Percentiles rank a stretch among this genome's conserved stretches.
These are phyloP conservation scores for Pseudogymnoascus sp. DNA, from an alignment of 2,329 filamentous ascomycete genomes.

Conservation along the genomic window DNA sequence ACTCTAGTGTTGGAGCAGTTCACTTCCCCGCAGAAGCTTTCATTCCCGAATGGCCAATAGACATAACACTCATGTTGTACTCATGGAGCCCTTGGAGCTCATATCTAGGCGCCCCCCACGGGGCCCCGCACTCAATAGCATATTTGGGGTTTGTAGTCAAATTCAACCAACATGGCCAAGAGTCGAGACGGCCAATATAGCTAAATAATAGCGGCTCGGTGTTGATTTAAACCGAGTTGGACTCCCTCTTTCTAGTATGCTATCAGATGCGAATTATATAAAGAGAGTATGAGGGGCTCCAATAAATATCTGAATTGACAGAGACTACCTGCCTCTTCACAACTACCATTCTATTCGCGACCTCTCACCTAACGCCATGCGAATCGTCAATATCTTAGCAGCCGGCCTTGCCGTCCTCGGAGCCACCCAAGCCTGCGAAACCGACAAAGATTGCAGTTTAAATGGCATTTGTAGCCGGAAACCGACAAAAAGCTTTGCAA, in stretches of 20 bases:
- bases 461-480: constrained; percentile 29
- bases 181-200: background rate
- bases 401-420: background rate
- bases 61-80: background rate
- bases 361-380: background rate
- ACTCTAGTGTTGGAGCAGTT: background rate
- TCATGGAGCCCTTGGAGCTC: background rate
- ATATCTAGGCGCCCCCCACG: background rate
- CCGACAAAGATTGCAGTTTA: constrained; percentile 32
- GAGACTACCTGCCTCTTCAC: background rate
- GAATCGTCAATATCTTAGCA: background rate
- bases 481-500: background rate
- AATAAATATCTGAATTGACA: background rate
- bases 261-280: background rate
- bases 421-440: constrained; percentile 10
- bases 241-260: background rate
- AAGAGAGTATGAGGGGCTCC: background rate
- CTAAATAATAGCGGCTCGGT: background rate
- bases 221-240: background rate
- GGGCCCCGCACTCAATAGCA: background rate
- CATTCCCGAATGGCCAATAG: background rate
- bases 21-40: background rate
- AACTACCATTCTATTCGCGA: background rate
- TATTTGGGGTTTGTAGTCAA: background rate
- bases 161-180: background rate